phyloP scores from a whole-genome alignment of 139 green algal species.

The Chlamydomonas urium region DNA sequence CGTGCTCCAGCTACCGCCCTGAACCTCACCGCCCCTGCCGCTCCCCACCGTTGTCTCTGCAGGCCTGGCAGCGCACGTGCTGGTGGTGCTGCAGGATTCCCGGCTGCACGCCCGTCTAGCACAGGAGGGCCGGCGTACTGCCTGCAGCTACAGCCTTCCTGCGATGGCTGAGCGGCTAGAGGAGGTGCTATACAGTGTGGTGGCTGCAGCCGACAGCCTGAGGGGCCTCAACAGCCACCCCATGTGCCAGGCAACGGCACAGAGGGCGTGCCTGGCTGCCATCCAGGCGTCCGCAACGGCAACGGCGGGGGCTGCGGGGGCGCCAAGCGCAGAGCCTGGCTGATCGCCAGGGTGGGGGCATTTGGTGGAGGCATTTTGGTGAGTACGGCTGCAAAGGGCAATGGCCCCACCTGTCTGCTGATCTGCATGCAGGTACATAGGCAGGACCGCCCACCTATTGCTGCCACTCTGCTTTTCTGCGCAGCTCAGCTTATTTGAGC shows the following conservation, averaged over 20 bases:
- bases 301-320: too few relatives aligned
- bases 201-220: conserved; percentile 47
- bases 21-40: background rate
- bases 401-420: too few relatives aligned
- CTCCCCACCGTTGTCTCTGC: background rate
- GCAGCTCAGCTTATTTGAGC: too few relatives aligned
- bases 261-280: conserved; percentile 6
- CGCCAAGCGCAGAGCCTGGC: too few relatives aligned
- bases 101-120: conserved; percentile 21
- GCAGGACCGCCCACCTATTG: too few relatives aligned
- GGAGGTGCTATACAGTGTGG: conserved; percentile 55
- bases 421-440: too few relatives aligned
- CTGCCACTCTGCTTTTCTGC: too few relatives aligned
- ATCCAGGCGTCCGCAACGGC: background rate
- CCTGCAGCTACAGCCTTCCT: conserved; percentile 30
- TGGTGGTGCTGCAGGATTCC: conserved; percentile 31
- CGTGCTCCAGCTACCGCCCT: background rate
- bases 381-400: too few relatives aligned
- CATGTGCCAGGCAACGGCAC: conserved; percentile 20
- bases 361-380: too few relatives aligned
- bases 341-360: too few relatives aligned
- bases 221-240: conserved; percentile 37
- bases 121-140: conserved; percentile 26
- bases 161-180: conserved; percentile 43
- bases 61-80: conserved; percentile 33